phyloP scores from a whole-genome alignment of 1,139 yeast species.

The Yamadazyma aaseri region DNA sequence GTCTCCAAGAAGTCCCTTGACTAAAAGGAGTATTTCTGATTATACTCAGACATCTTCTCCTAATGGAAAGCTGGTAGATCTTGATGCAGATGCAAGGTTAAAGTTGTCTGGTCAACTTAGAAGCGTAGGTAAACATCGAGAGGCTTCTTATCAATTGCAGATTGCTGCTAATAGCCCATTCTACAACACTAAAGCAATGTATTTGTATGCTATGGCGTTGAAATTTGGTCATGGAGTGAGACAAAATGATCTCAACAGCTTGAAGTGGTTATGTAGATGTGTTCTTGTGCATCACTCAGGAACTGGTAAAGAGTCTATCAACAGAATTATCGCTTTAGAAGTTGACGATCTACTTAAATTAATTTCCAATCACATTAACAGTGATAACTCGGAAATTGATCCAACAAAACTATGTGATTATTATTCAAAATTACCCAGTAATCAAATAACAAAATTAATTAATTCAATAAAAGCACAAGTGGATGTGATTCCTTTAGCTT shows the following conservation, averaged over 20 bases:
- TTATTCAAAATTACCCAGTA: slow-evolving; percentile 26
- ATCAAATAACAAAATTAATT: slow-evolving; percentile 27
- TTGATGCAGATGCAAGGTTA: slow-evolving; percentile 47
- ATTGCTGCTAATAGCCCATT: slow-evolving; percentile 60
- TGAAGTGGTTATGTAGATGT: slow-evolving; percentile 57
- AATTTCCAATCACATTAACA: slow-evolving; percentile 24
- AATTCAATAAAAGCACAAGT: slow-evolving; percentile 26
- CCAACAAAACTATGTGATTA: slow-evolving; percentile 26
- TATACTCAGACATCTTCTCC: slow-evolving; percentile 8
- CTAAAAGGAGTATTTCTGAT: slow-evolving; percentile 17
- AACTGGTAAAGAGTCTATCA: slow-evolving; percentile 12
- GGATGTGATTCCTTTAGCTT: slow-evolving; percentile 32
- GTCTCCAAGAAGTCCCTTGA: slow-evolving; percentile 5
- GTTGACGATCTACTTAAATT: slow-evolving; percentile 32
- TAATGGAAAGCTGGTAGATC: slow-evolving; percentile 13
- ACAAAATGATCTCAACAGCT: slow-evolving; percentile 54
- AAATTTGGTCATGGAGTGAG: slow-evolving; percentile 72
- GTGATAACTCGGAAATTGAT: slow-evolving; percentile 27
- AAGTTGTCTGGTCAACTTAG: slow-evolving; percentile 54
- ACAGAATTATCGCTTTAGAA: slow-evolving; percentile 27
- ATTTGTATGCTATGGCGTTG: slow-evolving; percentile 67
- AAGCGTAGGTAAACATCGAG: slow-evolving; percentile 59
- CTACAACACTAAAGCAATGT: slow-evolving; percentile 60
- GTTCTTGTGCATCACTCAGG: slow-evolving; percentile 19
- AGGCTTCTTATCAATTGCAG: slow-evolving; percentile 68